These are phyloP conservation scores for Neurospora sp. DNA, from an alignment of 495 filamentous ascomycete species.

Conservation along the genomic window DNA sequence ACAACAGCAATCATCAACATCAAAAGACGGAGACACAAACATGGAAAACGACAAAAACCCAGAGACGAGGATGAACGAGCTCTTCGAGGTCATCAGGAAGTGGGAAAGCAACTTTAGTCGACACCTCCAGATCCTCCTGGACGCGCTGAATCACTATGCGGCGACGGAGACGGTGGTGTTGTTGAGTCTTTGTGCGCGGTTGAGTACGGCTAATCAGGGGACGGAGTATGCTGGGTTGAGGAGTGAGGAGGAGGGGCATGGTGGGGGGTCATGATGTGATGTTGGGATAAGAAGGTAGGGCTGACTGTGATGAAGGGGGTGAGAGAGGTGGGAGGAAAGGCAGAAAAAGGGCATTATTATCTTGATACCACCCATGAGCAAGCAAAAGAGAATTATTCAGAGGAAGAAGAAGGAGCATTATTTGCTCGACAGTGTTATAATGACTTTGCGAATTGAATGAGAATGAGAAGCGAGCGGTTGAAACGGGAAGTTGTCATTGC, in stretches of 20 bases:
- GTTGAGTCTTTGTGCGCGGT: constrained; percentile 68
- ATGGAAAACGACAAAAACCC: neutral
- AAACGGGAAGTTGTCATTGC: neutral
- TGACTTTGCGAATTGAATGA: no score
- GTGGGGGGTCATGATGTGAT: constrained; percentile 5
- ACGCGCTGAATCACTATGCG: constrained; percentile 91
- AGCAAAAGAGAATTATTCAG: neutral
- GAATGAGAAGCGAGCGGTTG: neutral
- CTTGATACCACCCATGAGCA: neutral
- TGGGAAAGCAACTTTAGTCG: constrained; percentile 88
- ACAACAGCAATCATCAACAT: neutral
- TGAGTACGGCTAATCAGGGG: constrained; percentile 67
- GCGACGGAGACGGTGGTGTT: constrained; percentile 95
- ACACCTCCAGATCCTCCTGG: constrained; percentile 83
- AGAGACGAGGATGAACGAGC: constrained; percentile 45
- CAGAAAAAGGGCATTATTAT: neutral
- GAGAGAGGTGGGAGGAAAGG: neutral
- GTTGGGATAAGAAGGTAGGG: no score
- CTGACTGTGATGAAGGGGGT: no score
- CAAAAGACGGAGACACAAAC: neutral
- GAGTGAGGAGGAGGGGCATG: constrained; percentile 34
- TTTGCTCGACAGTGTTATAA: neutral
- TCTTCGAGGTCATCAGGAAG: constrained; percentile 73
- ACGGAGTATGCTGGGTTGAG: constrained; percentile 42
- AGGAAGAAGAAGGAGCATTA: neutral